Conservation (phyloP, 2,329 filamentous ascomycete species). For the Alternaria postmessia region DNA sequence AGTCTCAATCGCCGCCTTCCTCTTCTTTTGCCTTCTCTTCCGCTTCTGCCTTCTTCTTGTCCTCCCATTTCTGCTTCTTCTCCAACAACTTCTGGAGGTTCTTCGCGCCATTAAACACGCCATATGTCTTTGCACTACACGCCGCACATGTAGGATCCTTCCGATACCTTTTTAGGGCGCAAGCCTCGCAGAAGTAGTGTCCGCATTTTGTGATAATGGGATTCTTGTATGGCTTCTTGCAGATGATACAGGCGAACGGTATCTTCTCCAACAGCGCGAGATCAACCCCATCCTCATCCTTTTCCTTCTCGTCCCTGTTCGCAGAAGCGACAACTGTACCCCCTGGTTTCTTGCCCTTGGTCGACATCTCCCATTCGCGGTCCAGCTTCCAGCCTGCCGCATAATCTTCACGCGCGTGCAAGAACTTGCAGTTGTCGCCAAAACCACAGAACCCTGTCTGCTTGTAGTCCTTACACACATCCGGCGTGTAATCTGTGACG, state of each 20-base stretch:
- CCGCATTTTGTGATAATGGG: constrained; percentile 90
- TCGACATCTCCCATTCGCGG: constrained; percentile 87
- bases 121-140: constrained; percentile 84
- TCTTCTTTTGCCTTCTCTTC: constrained; percentile 54
- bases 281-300: constrained; percentile 65
- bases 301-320: constrained; percentile 55
- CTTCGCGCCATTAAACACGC: constrained; percentile 89
- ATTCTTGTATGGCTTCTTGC: constrained; percentile 76
- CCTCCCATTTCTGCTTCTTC: constrained; percentile 70
- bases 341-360: constrained; percentile 65
- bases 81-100: constrained; percentile 82
- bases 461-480: constrained; percentile 96
- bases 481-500: constrained; percentile 86
- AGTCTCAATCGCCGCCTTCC: constrained; percentile 26
- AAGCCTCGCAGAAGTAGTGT: constrained; percentile 94
- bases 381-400: constrained; percentile 97
- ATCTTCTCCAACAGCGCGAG: constrained; percentile 81
- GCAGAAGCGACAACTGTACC: constrained; percentile 66
- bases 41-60: constrained; percentile 64
- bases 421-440: constrained; percentile 82
- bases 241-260: constrained; percentile 89
- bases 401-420: constrained; percentile 79
- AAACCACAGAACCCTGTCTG: constrained; percentile 72
- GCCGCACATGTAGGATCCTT: constrained; percentile 87
- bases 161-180: constrained; percentile 84